Conservation (phyloP, 768 basidiomycete species). For the Stropharia rugosoannulata region DNA sequence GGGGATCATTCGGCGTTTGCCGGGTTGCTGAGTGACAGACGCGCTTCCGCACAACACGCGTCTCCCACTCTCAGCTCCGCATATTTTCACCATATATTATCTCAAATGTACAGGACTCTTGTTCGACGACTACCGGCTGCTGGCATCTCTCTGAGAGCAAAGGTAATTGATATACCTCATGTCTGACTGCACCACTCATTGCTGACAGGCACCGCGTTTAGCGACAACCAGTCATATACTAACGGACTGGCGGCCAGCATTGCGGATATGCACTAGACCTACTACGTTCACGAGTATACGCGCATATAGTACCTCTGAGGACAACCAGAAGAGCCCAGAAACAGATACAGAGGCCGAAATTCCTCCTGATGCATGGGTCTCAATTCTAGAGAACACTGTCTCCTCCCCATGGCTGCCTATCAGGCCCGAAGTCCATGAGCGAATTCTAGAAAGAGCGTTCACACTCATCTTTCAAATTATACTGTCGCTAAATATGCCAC, state of each 20-base stretch:
- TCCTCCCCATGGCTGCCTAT: background rate
- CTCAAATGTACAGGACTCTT: too few species aligned
- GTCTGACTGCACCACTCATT: background rate
- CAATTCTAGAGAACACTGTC: conserved; percentile 2
- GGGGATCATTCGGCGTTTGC: too few species aligned
- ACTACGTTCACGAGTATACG: background rate
- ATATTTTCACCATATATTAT: too few species aligned
- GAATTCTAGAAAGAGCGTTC: conserved; percentile 1
- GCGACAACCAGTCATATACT: background rate
- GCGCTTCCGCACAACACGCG: too few species aligned
- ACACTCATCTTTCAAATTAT: conserved; percentile 2
- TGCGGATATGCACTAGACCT: background rate
- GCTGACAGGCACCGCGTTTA: conserved; percentile 4
- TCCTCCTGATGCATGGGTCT: background rate
- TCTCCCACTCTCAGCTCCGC: too few species aligned
- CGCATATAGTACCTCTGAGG: background rate
- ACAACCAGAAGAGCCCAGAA: background rate
- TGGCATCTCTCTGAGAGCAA: too few species aligned
- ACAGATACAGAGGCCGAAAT: background rate
- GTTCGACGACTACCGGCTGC: too few species aligned
- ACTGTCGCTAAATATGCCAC: background rate
- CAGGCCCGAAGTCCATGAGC: background rate
- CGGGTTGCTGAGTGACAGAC: too few species aligned
- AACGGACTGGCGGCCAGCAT: background rate
- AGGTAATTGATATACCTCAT: too few species aligned